Base-by-base conservation (phyloP, 352 stramenopile genomes). In the Thalassiosira livingstoniorum region DNA sequence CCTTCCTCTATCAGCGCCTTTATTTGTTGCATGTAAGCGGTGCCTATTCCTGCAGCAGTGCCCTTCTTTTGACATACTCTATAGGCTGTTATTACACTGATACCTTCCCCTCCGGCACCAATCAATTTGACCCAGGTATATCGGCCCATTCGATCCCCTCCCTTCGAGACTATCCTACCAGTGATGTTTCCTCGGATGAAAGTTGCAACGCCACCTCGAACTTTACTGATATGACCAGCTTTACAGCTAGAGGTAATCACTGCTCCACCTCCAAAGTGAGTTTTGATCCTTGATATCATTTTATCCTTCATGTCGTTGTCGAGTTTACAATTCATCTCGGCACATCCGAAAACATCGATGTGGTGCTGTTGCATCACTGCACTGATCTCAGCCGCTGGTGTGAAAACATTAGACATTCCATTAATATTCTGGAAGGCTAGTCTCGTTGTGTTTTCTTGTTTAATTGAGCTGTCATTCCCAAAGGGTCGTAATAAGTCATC, bases 61-160 rank as follows among this genome's bases (percentile, higher is more conserved):
- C 66, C 66, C 37, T 75, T 75, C 34, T 10, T 25, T 65, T 75
- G 66, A 39, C 4, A 13, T 0, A 64, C 45, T 64, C 66, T 51
- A 18, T 75, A 75, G 4, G 66, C 66, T 18, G 47, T 65, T 25
- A 75, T 53, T 3, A 65, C 32, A 23, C 21, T 29, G n/a, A 75
- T 35, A 25, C 57, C 35, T 11, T 75, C 64, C 34, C 32, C 53
- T 25, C 65, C 65, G 23, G 2, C 7, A 18, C 7, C 15, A 18
- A 15, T 11, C 2, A 73, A 43, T 45, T 37, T 37, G 32, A 53
- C 53, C 43, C 43, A 45, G 2, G 65, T 35, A 10, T 43, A 73
- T 31, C 65, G 31, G 18, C 65, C 65, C 18, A 37, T 23, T 42
- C 62, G 60, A 29, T 73, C 45, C 2, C 21, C 23, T 2, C 65